These are phyloP conservation scores for Pulveroboletus frians DNA, from an alignment of 768 basidiomycete species.

Conservation along the genomic window DNA sequence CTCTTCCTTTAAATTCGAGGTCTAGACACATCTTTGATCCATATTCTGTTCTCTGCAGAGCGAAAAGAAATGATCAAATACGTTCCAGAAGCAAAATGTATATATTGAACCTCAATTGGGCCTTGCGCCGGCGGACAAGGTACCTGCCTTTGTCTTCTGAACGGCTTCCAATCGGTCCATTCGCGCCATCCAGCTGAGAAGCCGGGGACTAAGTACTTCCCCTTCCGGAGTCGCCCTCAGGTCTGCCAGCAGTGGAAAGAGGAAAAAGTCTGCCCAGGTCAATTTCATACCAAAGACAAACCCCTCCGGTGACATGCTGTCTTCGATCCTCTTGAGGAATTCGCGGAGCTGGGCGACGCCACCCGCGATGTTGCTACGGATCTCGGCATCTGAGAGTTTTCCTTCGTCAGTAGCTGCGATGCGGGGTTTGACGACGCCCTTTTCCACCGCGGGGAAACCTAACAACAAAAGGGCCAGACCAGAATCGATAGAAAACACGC, in stretches of 20 bases:
- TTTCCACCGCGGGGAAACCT: conserved; percentile 30
- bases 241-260: conserved; percentile 29
- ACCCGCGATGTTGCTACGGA: conserved; percentile 14
- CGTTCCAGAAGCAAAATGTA: neutral
- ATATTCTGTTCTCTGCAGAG: neutral
- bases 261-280: conserved; percentile 33
- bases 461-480: neutral
- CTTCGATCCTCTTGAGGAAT: conserved; percentile 18
- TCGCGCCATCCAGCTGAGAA: conserved; percentile 21
- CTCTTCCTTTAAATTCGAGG: neutral
- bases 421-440: conserved; percentile 30
- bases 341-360: conserved; percentile 16
- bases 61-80: neutral
- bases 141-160: conserved; percentile 20
- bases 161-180: conserved; percentile 26
- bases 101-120: conserved; percentile 11
- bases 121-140: conserved; percentile 24
- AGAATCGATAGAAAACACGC: neutral
- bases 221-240: conserved; percentile 25
- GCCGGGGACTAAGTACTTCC: conserved; percentile 20
- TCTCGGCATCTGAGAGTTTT: conserved; percentile 16
- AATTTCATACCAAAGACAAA: conserved; percentile 26
- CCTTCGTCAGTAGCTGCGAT: conserved; percentile 25
- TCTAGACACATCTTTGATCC: neutral
- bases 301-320: conserved; percentile 23